phyloP scores from a whole-genome alignment of 2,329 filamentous ascomycete species.

The Neopestalotiopsis sp. region DNA sequence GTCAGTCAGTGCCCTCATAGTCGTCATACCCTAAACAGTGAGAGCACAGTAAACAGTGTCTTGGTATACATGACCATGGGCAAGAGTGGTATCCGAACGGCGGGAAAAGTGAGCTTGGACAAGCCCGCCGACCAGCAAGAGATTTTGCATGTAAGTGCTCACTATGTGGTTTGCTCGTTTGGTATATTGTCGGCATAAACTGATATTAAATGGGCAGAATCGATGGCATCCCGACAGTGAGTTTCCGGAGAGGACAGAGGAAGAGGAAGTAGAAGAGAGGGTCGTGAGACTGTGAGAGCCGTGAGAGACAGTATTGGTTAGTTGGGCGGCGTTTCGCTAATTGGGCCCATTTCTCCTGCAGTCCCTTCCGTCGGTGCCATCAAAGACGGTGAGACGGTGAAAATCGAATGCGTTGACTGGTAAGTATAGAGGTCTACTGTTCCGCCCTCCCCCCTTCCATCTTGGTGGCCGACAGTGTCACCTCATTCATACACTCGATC shows the following conservation, averaged over 20 bases:
- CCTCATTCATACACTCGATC: background rate
- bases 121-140: conserved; percentile 73
- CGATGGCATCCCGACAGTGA: conserved; percentile 91
- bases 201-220: conserved; percentile 61
- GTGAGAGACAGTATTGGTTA: background rate
- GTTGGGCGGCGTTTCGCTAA: background rate
- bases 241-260: conserved; percentile 26
- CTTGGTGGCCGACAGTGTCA: background rate
- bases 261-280: background rate
- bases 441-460: background rate
- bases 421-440: conserved; percentile 21
- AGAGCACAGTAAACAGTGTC: background rate
- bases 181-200: conserved; percentile 15
- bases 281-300: background rate
- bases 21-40: no score
- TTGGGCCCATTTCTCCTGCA: conserved; percentile 37
- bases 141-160: conserved; percentile 68
- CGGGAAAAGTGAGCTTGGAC: conserved; percentile 74
- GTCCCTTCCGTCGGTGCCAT: conserved; percentile 77
- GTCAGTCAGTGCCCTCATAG: no score
- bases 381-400: conserved; percentile 84
- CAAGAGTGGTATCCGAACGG: conserved; percentile 66
- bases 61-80: conserved; percentile 34
- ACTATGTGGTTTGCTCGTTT: background rate
- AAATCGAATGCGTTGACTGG: conserved; percentile 93